Base-by-base conservation (phyloP, 441 rosid species). In the Capsella rubella region DNA sequence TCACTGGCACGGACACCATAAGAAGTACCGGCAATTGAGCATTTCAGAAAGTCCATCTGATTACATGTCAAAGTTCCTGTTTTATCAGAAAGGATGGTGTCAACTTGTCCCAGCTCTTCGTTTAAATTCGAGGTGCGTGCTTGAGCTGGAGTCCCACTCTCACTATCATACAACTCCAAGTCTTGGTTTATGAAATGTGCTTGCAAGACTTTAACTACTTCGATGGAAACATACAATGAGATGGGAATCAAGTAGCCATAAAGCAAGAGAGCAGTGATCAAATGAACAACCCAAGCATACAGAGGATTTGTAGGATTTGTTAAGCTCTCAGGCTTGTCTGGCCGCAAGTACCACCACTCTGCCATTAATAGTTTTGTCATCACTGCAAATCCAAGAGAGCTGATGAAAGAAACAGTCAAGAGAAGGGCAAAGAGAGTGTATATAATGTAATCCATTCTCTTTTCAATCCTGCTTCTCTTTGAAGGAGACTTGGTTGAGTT, bases 21-120 rank as follows among this genome's bases (percentile, higher is more conserved):
- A 0, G 92, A 79, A 58, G 73, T 66, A 40, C 97, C 93, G 2
- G 92, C 95, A 42, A 92, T 90, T 6, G 95, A 92, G 73, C 97
- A 92, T 79, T 89, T 92, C 80, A 77, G 78, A 63, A 89, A 92
- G 37, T 90, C 95, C 97, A 92, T 92, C 82, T 86, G 95, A 62
- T 92, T 92, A 78, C 97, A 86, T 18, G 97, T 92, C 89, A 91
- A 82, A 27, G 97, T 91, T 25, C 97, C 97, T 3, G 97, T 91
- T 82, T 91, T 91, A 77, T 91, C 97, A 0, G 97, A 87, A 11
- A 89, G 81, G 71, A 91, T 83, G 5, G 83, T 91, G 42, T 90
- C 87, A 14, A 91, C 97, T 80, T 87, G 97, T 58, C 97, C 97
- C 29, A 91, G 82, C 77, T 91, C 95, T 79, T 89, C 97, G 64